Base-by-base conservation (phyloP, 805 yeast species). In the Vanderwaltozyma verrucispora region DNA sequence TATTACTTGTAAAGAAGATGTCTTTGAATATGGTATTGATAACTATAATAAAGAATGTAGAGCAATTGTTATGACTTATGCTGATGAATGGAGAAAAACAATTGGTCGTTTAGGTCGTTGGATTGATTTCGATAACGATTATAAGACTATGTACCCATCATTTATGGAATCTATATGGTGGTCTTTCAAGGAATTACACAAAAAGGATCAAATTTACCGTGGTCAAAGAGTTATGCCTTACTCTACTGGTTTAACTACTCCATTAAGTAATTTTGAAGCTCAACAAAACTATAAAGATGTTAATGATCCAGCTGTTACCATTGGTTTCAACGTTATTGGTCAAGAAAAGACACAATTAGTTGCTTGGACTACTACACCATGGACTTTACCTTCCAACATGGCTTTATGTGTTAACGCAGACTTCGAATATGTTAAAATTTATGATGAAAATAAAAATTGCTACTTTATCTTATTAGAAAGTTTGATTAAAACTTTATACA, bases 131-230 rank as follows among this genome's bases (percentile, higher is more conserved):
- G 98, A 92, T 61, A 86, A 92, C 61, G 99, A 92, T 67, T 88
- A 88, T 72, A 89, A 89, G 69, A 92, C 98, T 21, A 72, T 92
- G 64, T 87, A 94, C 62, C 96, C 96, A 33, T 70, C 80, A 40
- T 92, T 86, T 53, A 92, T 92, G 99, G 99, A 92, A 68, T 84
- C 96, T 32, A 92, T 80, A 34, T 92, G 99, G 99, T 92, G 98
- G 98, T 95, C 86, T 24, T 92, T 92, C 74, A 78, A 82, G 68
- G 77, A 86, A 65, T 69, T 92, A 50, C 86, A 68, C 60, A 78
- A 82, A 41, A 92, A 88, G 64, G 81, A 77, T 36, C 75, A 84
- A 40, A 97, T 92, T 32, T 92, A 92, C 69, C 77, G 94, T 64
- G 98, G 98, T 41, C 78, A 75, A 62, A 77, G 95, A 62, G 99